Base-by-base conservation (phyloP, 352 stramenopile species). In the Blastocystis sp. region DNA sequence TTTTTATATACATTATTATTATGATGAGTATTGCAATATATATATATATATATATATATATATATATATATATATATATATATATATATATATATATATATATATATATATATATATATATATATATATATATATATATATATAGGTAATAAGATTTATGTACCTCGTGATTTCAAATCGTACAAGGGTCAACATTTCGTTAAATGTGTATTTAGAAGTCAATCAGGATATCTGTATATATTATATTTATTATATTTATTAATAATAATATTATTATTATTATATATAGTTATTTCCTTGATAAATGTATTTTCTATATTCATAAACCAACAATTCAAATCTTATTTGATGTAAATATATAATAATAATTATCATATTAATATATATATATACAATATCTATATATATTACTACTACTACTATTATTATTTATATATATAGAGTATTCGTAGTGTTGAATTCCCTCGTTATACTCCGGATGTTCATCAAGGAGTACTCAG, bases 241-340 rank as follows among this genome's bases (percentile, higher is more conserved):
- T 72, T 96, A 10, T 86, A 96, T 64, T 94, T 83, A 19, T 41
- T 46, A 19, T 33, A 19, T 18, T 21, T 18, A 23, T 46, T 21
- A 30, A 1, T 45, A 23, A 23, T 32, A 52, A 30, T 40, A 23
- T 55, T 40, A 19, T 28, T 47, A 13, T 28, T 13, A 13, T 16
- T 41, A 9, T n/a, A n/a, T n/a, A n/a, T n/a, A n/a, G n/a, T n/a
- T 68, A 58, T 31, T 49, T 68, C 23, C 43, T 70, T 27, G 41
- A 58, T 27, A 67, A 88, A 73, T 93, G 86, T 66, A 95, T 98
- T 72, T 92, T 96, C 74, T 98, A 96, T 68, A 95, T 98, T 67
- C 86, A 98, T 77, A 95, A 96, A 71, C 90, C 90, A 19, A 93
- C 88, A 52, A 84, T 92, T 19, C 81, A 95, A 59, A 94, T 98